Conservation (phyloP, 2,329 filamentous ascomycete species). For the Paecilomyces sp. region DNA sequence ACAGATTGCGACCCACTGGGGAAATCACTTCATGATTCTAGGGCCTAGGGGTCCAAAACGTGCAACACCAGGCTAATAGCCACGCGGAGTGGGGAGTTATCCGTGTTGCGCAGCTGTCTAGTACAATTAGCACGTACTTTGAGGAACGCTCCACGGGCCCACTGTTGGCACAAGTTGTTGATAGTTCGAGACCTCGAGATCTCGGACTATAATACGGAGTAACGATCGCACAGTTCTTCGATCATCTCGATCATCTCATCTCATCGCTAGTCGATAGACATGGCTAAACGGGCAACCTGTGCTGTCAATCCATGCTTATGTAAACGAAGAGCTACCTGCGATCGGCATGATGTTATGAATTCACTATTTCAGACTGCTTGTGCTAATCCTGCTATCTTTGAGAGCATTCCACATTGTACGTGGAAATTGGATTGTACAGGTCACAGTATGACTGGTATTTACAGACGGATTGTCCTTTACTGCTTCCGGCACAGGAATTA, state of each 20-base stretch:
- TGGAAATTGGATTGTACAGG: too few species aligned
- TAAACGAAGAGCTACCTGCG: background rate
- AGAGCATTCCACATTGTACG: too few species aligned
- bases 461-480: too few species aligned
- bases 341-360: too few species aligned
- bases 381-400: too few species aligned
- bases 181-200: background rate
- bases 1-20: background rate
- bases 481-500: too few species aligned
- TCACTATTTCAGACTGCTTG: too few species aligned
- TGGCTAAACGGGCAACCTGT: background rate
- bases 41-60: background rate
- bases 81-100: background rate
- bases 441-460: too few species aligned
- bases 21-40: background rate
- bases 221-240: background rate
- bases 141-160: background rate
- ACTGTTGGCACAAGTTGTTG: background rate
- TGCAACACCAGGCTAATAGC: background rate
- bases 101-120: background rate
- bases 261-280: background rate
- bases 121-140: background rate
- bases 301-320: background rate
- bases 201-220: background rate
- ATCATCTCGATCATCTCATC: background rate